These are phyloP conservation scores for Gynochthodes officinalis DNA, from an alignment of 257 asterid species.

Conservation along the genomic window DNA sequence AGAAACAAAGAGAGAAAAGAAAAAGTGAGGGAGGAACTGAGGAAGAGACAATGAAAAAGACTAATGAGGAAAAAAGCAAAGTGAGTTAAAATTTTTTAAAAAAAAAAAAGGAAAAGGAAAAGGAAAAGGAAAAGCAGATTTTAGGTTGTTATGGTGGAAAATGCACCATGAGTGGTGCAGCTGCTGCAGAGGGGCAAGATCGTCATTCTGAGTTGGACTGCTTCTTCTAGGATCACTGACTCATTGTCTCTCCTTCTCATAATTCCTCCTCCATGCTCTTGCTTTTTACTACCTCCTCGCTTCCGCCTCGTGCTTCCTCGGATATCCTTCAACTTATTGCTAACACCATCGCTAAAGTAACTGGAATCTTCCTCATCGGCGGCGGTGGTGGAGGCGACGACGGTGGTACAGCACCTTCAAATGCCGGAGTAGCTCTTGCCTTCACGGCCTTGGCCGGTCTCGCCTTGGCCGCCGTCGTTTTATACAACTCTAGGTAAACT, in stretches of 20 bases:
- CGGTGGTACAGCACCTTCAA: conserved; percentile 35
- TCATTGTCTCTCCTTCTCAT: too few relatives aligned
- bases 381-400: conserved; percentile 31
- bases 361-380: conserved; percentile 23
- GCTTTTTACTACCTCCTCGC: neutral
- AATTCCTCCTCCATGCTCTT: conserved; percentile 22
- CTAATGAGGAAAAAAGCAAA: conserved; percentile 25
- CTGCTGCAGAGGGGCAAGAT: conserved; percentile 40
- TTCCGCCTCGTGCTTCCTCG: conserved; percentile 11
- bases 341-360: conserved; percentile 29
- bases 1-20: too few relatives aligned
- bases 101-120: neutral
- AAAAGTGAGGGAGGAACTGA: conserved; percentile 3
- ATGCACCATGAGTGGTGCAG: conserved; percentile 36
- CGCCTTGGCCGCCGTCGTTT: conserved; percentile 72
- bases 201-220: conserved; percentile 21
- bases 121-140: conserved; percentile 22
- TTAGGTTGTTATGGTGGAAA: conserved; percentile 64
- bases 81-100: too few relatives aligned
- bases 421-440: conserved; percentile 56
- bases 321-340: conserved; percentile 36
- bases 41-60: conserved; percentile 24
- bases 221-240: conserved; percentile 1
- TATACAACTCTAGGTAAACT: conserved; percentile 55
- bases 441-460: conserved; percentile 77